A percentile compares a stretch with the other conserved stretches of the same genome.
These are phyloP conservation scores for Oryza longistaminata DNA, from an alignment of 176 grass and related monocot species.

Conservation along the genomic window DNA sequence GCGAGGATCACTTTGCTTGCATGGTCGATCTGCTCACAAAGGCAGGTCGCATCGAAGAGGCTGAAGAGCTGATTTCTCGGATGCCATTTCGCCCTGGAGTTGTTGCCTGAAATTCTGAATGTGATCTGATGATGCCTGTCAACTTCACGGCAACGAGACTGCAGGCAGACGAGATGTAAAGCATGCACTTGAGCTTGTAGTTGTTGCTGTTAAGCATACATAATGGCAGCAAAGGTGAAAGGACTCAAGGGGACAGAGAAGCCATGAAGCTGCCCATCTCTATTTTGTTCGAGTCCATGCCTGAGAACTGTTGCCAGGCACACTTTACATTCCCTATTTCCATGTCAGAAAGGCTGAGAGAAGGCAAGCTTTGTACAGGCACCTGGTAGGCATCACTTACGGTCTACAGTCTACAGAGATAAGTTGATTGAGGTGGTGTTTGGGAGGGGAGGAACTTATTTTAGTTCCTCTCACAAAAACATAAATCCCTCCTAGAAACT, in stretches of 20 bases:
- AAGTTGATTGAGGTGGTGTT: no score
- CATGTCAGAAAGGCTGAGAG: neutral
- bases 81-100: conserved; percentile 51
- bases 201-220: conserved; percentile 38
- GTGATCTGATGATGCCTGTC: conserved; percentile 33
- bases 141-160: conserved; percentile 47
- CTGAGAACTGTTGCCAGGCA: neutral
- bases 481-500: no score
- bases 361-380: neutral
- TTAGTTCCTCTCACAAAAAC: no score
- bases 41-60: conserved; percentile 49
- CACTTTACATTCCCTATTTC: neutral
- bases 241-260: conserved; percentile 42
- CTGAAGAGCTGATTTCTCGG: conserved; percentile 50
- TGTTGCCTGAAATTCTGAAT: conserved; percentile 31
- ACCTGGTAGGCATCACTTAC: neutral
- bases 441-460: no score
- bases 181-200: neutral
- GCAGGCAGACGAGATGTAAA: conserved; percentile 50
- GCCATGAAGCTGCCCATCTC: conserved; percentile 52
- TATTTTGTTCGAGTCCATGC: conserved; percentile 43
- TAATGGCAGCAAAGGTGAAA: conserved; percentile 33
- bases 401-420: neutral
- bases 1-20: conserved; percentile 68
- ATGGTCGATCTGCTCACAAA: conserved; percentile 71